phyloP scores from a whole-genome alignment of 225 moss, liverwort and hornwort species.

The Marchantia polymorpha region DNA sequence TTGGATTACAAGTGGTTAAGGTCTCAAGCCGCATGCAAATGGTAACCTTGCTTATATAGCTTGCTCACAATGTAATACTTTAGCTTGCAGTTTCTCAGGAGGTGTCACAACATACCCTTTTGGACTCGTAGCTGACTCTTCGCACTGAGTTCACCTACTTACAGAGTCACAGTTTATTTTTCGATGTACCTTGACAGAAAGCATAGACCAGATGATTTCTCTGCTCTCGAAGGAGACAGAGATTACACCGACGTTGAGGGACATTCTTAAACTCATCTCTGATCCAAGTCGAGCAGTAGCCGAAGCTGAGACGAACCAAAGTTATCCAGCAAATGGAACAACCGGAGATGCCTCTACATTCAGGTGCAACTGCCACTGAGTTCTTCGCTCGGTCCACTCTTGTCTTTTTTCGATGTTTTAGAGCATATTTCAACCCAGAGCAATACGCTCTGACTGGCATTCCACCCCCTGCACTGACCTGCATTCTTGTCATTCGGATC shows the following conservation, averaged over 20 bases:
- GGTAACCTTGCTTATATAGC: too few relatives aligned
- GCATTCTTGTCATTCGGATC: too few relatives aligned
- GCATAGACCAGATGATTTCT: slow-evolving; percentile 66
- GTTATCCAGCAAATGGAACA: slow-evolving; percentile 12
- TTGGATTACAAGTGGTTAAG: not conserved
- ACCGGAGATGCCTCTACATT: slow-evolving; percentile 6
- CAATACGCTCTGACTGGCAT: too few relatives aligned
- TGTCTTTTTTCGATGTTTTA: not conserved
- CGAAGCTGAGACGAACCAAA: slow-evolving; percentile 56
- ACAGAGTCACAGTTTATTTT: not conserved
- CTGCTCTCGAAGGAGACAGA: slow-evolving; percentile 52
- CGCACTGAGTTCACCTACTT: not conserved
- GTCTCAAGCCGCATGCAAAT: too few relatives aligned
- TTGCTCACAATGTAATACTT: too few relatives aligned
- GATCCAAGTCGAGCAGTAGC: slow-evolving; percentile 76
- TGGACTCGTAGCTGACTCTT: not conserved
- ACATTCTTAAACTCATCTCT: slow-evolving; percentile 69
- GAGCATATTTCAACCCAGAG: too few relatives aligned
- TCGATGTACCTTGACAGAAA: slow-evolving; percentile 46
- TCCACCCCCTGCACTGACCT: too few relatives aligned
- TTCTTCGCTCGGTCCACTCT: not conserved
- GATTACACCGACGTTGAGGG: slow-evolving; percentile 74
- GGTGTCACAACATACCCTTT: not conserved
- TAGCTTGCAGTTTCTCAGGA: too few relatives aligned
- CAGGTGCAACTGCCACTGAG: slow-evolving; percentile 12